A percentile compares a stretch with the other conserved stretches of the same genome.
phyloP scores from a whole-genome alignment of 106 monocot species.

The Allium cepa region DNA sequence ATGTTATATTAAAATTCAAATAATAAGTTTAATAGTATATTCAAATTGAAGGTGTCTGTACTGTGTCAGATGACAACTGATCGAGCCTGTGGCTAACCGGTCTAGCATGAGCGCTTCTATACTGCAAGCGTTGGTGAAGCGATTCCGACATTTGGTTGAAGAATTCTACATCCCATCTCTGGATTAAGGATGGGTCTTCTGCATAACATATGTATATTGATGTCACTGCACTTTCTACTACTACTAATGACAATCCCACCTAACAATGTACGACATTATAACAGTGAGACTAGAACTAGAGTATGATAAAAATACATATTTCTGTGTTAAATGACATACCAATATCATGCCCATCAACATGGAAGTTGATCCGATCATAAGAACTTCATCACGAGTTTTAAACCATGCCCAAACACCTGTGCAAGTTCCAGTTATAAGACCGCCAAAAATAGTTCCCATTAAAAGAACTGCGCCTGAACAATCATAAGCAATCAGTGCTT shows the following conservation, averaged over 20 bases:
- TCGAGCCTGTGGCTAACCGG: conserved; percentile 26
- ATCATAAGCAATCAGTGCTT: conserved; percentile 95
- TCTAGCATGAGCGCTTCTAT: conserved; percentile 68
- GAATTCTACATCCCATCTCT: conserved; percentile 85
- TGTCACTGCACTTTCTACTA: conserved; percentile 94
- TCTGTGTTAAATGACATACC: conserved; percentile 35
- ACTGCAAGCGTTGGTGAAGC: conserved; percentile 80
- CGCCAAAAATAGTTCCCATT: conserved; percentile 85
- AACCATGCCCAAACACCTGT: conserved; percentile 76
- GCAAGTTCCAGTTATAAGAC: conserved; percentile 84
- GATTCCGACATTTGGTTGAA: conserved; percentile 66
- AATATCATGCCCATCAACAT: conserved; percentile 88
- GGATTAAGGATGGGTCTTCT: conserved; percentile 78
- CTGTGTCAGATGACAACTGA: conserved; percentile 17
- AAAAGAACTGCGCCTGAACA: conserved; percentile 94
- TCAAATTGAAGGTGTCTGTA: conserved; percentile 4
- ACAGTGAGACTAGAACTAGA: no score
- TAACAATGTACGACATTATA: conserved; percentile 6
- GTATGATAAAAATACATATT: background rate
- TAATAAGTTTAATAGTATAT: background rate
- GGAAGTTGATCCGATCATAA: conserved; percentile 82
- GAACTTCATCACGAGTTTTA: conserved; percentile 56
- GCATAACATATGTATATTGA: conserved; percentile 89
- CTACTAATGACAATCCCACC: conserved; percentile 82
- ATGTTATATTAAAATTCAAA: background rate